phyloP scores from a whole-genome alignment of 345 rosid species.

The Eutrema yunnanense region DNA sequence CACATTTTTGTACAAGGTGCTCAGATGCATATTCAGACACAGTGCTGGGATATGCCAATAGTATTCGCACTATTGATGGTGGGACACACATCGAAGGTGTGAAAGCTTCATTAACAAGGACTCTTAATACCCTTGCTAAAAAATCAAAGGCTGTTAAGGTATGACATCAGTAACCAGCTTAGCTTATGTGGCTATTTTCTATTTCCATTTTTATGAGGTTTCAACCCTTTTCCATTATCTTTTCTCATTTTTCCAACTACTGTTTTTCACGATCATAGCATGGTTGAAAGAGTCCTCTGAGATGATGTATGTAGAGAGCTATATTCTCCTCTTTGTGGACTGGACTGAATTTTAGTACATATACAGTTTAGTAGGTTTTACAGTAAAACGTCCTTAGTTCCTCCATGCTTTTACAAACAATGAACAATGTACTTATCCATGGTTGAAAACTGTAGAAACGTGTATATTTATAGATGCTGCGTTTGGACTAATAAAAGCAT shows the following conservation, averaged over 20 bases:
- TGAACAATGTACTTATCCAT: neutral
- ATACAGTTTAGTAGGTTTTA: neutral
- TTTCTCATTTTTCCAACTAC: neutral
- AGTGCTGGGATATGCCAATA: slow-evolving; percentile 91
- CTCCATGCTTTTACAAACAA: neutral
- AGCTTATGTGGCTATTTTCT: neutral
- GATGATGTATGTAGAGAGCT: neutral
- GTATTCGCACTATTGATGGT: slow-evolving; percentile 95
- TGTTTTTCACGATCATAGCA: neutral
- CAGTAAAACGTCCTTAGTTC: neutral
- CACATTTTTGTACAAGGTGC: slow-evolving; percentile 49
- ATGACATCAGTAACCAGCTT: slow-evolving; percentile 13
- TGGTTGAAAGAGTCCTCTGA: neutral
- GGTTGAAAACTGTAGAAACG: neutral
- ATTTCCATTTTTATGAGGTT: neutral
- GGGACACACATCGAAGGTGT: slow-evolving; percentile 96
- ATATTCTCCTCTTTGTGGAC: neutral
- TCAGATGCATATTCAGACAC: slow-evolving; percentile 97
- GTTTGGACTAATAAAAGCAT: neutral
- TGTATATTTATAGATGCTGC: neutral
- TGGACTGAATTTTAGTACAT: neutral
- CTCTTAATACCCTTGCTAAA: slow-evolving; percentile 79
- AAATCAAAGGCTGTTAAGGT: slow-evolving; percentile 88
- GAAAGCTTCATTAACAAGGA: slow-evolving; percentile 86
- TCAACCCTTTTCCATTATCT: neutral